These are phyloP conservation scores for Talaromyces sp. DNA, from an alignment of 2,329 filamentous ascomycete genomes.

Conservation along the genomic window DNA sequence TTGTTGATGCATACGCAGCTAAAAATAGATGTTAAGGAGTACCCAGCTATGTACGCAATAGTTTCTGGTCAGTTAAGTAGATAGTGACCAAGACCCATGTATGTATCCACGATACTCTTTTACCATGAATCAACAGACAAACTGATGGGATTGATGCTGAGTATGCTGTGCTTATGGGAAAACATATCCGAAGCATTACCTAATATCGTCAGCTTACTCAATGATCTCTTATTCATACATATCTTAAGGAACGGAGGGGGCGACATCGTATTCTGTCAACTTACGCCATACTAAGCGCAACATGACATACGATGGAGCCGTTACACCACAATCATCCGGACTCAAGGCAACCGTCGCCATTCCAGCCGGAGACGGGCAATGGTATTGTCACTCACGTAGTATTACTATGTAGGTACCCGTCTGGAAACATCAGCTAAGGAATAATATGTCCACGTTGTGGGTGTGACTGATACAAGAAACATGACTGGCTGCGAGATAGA, in stretches of 20 bases:
- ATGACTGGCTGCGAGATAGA: neutral
- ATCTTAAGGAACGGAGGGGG: neutral
- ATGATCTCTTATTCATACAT: no score
- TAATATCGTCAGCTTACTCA: no score
- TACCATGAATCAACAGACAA: neutral
- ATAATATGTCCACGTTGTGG: neutral
- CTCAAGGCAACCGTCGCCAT: slow-evolving; percentile 7
- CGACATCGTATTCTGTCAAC: neutral
- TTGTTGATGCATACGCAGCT: neutral
- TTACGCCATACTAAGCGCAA: neutral
- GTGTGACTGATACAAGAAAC: slow-evolving; percentile 4
- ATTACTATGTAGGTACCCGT: neutral
- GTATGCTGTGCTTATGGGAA: no score
- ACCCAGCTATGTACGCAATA: neutral
- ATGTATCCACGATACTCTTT: neutral
- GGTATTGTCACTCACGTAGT: neutral
- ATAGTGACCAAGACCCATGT: neutral
- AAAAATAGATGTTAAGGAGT: neutral
- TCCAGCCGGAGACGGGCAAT: neutral
- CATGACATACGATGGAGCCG: slow-evolving; percentile 10
- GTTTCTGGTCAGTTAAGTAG: neutral
- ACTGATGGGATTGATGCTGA: no score
- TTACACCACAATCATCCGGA: slow-evolving; percentile 1
- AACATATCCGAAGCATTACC: no score
- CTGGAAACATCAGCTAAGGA: neutral